phyloP scores from a whole-genome alignment of 768 basidiomycete species.

The Termitomyces sp. region DNA sequence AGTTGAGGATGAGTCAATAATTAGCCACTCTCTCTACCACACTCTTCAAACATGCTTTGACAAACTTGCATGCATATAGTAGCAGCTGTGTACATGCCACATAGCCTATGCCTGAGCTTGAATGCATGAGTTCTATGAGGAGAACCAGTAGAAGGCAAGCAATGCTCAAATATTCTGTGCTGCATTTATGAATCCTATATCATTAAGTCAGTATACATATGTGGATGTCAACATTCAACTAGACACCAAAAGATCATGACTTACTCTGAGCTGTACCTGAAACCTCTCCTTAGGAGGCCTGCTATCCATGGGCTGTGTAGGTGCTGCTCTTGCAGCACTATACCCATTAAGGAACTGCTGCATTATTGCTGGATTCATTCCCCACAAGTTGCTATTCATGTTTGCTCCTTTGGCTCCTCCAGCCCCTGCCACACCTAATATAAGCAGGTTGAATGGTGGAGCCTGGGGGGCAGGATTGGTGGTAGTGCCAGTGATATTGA shows the following conservation, averaged over 20 bases:
- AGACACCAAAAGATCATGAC: constrained; percentile 13
- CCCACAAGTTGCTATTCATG: constrained; percentile 26
- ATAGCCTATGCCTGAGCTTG: too few species aligned
- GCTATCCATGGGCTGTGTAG: constrained; percentile 54
- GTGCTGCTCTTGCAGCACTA: constrained; percentile 25
- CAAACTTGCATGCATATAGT: too few species aligned
- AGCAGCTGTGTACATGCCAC: too few species aligned
- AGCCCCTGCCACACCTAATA: not conserved
- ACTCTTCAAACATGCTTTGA: too few species aligned
- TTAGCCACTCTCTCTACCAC: too few species aligned
- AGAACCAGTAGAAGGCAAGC: too few species aligned
- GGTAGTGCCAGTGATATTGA: constrained; percentile 16
- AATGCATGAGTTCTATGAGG: too few species aligned
- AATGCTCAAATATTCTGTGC: constrained; percentile 87
- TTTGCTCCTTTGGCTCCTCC: constrained; percentile 19
- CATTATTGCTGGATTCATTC: constrained; percentile 36
- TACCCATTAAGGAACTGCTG: constrained; percentile 35
- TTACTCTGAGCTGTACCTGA: constrained; percentile 77
- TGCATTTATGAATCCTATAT: constrained; percentile 93
- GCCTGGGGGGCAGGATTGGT: constrained; percentile 18
- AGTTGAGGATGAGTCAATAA: too few species aligned
- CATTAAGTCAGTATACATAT: constrained; percentile 69
- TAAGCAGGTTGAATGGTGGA: too few species aligned
- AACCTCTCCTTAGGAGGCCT: constrained; percentile 89
- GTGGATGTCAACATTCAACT: not conserved